These are phyloP conservation scores for Bipolaris oryzae DNA, from an alignment of 2,329 filamentous ascomycete species.

Conservation along the genomic window DNA sequence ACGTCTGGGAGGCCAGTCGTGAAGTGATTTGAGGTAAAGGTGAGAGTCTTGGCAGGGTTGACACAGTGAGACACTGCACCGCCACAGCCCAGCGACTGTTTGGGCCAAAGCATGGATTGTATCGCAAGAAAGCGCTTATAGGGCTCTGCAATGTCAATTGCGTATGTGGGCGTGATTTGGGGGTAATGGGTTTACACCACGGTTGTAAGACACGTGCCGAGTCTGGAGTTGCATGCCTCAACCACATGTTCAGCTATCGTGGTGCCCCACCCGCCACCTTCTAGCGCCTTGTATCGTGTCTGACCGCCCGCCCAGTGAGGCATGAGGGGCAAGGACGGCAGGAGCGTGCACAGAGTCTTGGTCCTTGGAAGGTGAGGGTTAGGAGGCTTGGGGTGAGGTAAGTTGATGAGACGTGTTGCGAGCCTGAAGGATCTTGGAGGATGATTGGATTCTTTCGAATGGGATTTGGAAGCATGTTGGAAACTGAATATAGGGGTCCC, in stretches of 20 bases:
- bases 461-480: too few relatives aligned
- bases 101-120: constrained; percentile 4
- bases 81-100: constrained; percentile 7
- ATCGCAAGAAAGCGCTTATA: constrained; percentile 25
- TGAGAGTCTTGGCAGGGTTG: constrained; percentile 4
- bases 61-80: constrained; percentile 2
- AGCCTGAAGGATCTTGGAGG: not conserved
- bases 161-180: not conserved
- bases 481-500: too few relatives aligned
- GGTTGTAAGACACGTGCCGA: constrained; percentile 19
- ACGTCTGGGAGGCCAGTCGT: constrained; percentile 1
- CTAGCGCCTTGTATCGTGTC: constrained; percentile 8
- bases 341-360: not conserved
- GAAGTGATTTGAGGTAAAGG: constrained; percentile 5
- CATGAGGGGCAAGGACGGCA: constrained; percentile 1
- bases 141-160: constrained; percentile 27
- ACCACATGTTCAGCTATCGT: constrained; percentile 13
- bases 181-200: constrained; percentile 23
- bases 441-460: too few relatives aligned
- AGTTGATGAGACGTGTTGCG: too few relatives aligned
- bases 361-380: not conserved
- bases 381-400: not conserved
- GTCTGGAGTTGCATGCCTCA: constrained; percentile 24
- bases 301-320: constrained; percentile 25
- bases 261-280: constrained; percentile 13